Evolutionary conservation across 768 basidiomycete species (phyloP), one percentile per base, ranked within the genome.

Genomic region (Lanmaoa rubissima): DNA sequence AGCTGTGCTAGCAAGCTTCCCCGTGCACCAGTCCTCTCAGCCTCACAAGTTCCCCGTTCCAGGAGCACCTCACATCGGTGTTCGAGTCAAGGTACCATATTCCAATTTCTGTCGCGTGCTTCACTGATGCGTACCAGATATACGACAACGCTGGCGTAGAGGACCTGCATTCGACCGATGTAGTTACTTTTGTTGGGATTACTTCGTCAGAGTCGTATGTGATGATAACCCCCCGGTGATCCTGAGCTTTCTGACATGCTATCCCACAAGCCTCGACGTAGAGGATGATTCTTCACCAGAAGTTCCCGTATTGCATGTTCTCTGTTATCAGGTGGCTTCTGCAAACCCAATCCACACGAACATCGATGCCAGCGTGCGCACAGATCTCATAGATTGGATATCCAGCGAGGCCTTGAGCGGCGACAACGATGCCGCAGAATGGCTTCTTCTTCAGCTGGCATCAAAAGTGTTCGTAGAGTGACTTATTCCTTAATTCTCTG

Each of bases 131-230:
- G 17, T 45, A 44, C 34, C 59, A 92, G 87, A 73, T 90, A 40
- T 90, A 91, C 60, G 82, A 84, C 49, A 68, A 65, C 43, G 57
- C 66, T n/a, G 61, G 69, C 19, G 65, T 74, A 1, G 78, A 83
- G 21, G 65, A 72, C 1, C 71, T 87, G 47, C 85, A 82, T 60
- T 69, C 84, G 16, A 85, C 88, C 0, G 84, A 90, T 53, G 53
- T 90, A 8, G 72, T 77, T 16, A 86, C 79, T 8, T 90, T 93
- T 61, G 80, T 92, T 44, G 91, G 91, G 6, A 85, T 92, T n/a
- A 67, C 87, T 17, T 79, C 84, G 0, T 78, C 76, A 51, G 90
- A 92, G 62, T 70, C 78, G 88, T 88, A 70, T 34, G 85, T 79
- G 9, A 48, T 51, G 50, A n/a, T n/a, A 31, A 54, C 17, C 16